Base-by-base conservation (phyloP, 768 basidiomycete species). In the Termitomyces titanicus region DNA sequence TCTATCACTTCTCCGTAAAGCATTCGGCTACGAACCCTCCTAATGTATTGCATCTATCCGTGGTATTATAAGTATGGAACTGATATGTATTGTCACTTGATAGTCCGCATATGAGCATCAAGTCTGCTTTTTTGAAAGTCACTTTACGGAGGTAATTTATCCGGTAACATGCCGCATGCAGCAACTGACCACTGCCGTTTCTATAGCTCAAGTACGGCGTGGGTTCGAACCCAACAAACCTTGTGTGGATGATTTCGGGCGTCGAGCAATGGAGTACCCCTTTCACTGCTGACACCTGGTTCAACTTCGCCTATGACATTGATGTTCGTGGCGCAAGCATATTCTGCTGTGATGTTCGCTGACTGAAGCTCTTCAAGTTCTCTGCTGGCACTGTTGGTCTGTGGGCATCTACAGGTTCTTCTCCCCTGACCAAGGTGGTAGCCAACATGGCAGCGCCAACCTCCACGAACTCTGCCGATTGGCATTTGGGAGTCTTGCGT, bases 251-350 rank as follows among this genome's bases (percentile, higher is more conserved):
- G 71, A 73, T 82, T 20, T 58, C 64, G 11, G 71, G 75, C 27
- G 63, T 70, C 8, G 68, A 74, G 25, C 71, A 82, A 61, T 85
- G 81, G 80, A 70, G 74, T 47, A 75, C 77, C 1, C 71, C 79
- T 1, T 80, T 80, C 68, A 72, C 69, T 15, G 70, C 83, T 6
- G 78, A 74, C 35, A 76, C 74, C 46, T 86, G 82, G 82, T 82
- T 76, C 70, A 85, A 85, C 73, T 84, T 86, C 59, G 83, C 82
- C 29, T 85, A 85, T 60, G 83, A 85, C 57, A 84, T 84, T 62
- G 70, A 85, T 62, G 81, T 80, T 50, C 55, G 80, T 71, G 18
- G 56, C 17, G 33, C n/a, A 33, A 48, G 34, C 5, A 35, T 40
- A 17, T 31, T 31, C 15, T 20, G 13, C 24, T 15, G 12, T 22